Evolutionary conservation across 805 yeast genomes (phyloP).

Genomic region (Pichia eremophila): DNA sequence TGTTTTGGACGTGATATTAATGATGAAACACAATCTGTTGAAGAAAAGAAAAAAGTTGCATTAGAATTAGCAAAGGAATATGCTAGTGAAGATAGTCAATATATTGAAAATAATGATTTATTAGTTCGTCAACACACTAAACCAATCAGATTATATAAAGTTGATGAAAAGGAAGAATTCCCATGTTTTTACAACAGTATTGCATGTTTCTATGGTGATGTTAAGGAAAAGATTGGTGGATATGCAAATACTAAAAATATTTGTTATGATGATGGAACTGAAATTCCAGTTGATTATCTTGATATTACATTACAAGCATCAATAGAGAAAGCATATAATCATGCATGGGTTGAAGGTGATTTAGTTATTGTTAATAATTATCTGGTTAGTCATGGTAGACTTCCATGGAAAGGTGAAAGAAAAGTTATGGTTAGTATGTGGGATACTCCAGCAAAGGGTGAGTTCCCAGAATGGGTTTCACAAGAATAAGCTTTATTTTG

Average conservation of each 20-base stretch:
- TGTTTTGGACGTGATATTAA: neutral
- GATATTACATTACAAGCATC: neutral
- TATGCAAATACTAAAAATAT: neutral
- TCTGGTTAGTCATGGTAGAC: conserved; percentile 3
- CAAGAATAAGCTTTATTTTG: too few species aligned
- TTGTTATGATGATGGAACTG: conserved; percentile 1
- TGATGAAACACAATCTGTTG: neutral
- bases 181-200: too few species aligned
- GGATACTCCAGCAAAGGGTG: neutral
- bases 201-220: neutral
- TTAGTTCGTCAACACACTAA: too few species aligned
- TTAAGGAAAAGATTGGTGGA: neutral
- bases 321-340: neutral
- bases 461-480: too few species aligned
- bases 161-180: neutral
- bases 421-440: conserved; percentile 2
- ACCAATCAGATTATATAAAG: neutral
- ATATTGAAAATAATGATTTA: too few species aligned
- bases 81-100: too few species aligned
- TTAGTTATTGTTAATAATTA: conserved; percentile 1
- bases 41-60: too few species aligned
- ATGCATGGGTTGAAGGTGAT: conserved; percentile 2
- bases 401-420: neutral
- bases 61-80: too few species aligned
- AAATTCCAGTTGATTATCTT: neutral